Evolutionary conservation across 306 rosid species (phyloP).

Genomic region (Inga laurina): DNA sequence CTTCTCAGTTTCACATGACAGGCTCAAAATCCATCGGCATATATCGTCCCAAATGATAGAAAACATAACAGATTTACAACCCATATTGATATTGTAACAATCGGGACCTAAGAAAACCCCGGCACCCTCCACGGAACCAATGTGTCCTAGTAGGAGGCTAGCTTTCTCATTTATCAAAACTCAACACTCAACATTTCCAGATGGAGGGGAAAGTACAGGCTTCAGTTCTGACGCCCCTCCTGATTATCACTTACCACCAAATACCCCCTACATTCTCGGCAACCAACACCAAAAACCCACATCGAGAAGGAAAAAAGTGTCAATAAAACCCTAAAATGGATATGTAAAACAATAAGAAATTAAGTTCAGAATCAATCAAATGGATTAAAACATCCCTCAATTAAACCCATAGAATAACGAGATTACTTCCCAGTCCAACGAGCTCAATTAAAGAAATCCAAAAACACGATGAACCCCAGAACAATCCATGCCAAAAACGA

Average conservation of each 20-base stretch:
- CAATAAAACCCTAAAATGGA: slow-evolving; percentile 50
- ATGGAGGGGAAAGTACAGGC: background rate
- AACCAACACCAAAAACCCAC: slow-evolving; percentile 46
- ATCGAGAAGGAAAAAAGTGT: slow-evolving; percentile 8
- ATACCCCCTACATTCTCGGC: slow-evolving; percentile 24
- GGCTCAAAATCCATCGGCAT: slow-evolving; percentile 10
- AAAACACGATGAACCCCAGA: slow-evolving; percentile 19
- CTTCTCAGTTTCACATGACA: background rate
- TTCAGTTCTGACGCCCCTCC: background rate
- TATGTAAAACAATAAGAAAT: background rate
- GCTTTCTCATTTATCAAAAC: slow-evolving; percentile 7
- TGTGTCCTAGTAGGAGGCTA: slow-evolving; percentile 4
- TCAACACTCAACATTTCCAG: slow-evolving; percentile 10
- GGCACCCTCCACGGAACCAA: slow-evolving; percentile 20
- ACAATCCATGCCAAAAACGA: slow-evolving; percentile 24
- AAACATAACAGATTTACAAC: slow-evolving; percentile 18
- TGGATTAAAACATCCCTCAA: slow-evolving; percentile 18
- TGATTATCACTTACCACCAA: slow-evolving; percentile 20
- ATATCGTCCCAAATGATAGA: background rate
- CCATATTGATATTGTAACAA: slow-evolving; percentile 15
- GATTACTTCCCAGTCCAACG: slow-evolving; percentile 33
- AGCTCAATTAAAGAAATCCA: slow-evolving; percentile 35
- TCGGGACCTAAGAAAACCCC: slow-evolving; percentile 12
- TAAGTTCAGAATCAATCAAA: slow-evolving; percentile 37
- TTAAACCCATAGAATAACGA: slow-evolving; percentile 34